Evolutionary conservation across 2,329 filamentous ascomycete species (phyloP).

Genomic region (Penicillium sp.): DNA sequence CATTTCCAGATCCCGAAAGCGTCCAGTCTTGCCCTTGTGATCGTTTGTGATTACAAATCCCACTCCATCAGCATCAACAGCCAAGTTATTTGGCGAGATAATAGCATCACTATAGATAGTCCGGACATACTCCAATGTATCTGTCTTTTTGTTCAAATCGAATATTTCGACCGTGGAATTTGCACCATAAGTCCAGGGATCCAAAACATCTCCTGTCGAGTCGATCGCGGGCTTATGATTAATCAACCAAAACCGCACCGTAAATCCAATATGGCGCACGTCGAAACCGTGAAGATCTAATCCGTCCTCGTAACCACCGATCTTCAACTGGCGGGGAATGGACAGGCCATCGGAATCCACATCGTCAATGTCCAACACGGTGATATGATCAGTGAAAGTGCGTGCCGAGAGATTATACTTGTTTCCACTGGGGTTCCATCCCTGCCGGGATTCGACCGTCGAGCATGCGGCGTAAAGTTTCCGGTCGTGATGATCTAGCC

Average conservation of each 20-base stretch:
- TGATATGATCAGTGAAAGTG: constrained; percentile 25
- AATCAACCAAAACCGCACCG: constrained; percentile 33
- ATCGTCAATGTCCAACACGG: constrained; percentile 30
- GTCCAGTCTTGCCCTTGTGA: constrained; percentile 29
- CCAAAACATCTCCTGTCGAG: constrained; percentile 30
- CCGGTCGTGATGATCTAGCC: constrained; percentile 27
- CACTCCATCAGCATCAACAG: constrained; percentile 31
- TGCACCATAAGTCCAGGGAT: constrained; percentile 30
- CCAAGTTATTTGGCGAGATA: constrained; percentile 36
- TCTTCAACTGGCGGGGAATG: constrained; percentile 20
- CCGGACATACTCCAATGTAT: constrained; percentile 31
- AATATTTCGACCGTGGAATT: constrained; percentile 43
- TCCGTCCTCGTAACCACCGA: constrained; percentile 16
- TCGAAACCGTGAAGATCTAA: constrained; percentile 37
- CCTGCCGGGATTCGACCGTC: constrained; percentile 17
- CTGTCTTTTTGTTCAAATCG: constrained; percentile 22
- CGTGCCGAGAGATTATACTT: constrained; percentile 23
- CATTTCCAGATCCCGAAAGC: constrained; percentile 22
- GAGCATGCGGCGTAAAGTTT: constrained; percentile 29
- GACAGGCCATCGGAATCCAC: constrained; percentile 17
- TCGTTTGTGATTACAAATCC: constrained; percentile 42
- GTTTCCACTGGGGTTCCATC: constrained; percentile 26
- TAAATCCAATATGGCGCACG: constrained; percentile 23
- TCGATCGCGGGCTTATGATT: constrained; percentile 37
- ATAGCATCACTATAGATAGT: constrained; percentile 34